These are phyloP conservation scores for Daldinia childiae DNA, from an alignment of 495 filamentous ascomycete species.

Conservation along the genomic window DNA sequence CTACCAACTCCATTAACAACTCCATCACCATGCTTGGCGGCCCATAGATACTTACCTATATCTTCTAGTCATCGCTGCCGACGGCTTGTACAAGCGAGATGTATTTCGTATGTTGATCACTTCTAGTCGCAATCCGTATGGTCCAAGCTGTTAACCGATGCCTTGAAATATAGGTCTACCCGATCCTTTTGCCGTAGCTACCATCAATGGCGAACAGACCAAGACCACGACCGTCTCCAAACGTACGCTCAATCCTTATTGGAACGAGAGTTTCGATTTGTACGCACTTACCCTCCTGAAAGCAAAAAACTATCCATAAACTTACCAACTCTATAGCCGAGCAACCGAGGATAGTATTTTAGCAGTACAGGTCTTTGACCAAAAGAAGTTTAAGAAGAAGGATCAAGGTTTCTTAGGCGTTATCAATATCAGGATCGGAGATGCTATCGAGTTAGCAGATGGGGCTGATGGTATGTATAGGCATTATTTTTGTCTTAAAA, in stretches of 20 bases:
- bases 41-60: constrained; percentile 20
- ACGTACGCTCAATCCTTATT: constrained; percentile 97
- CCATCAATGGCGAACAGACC: constrained; percentile 95
- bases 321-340: constrained; percentile 63
- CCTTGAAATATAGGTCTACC: constrained; percentile 75
- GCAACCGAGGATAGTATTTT: constrained; percentile 95
- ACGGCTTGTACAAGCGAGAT: constrained; percentile 98
- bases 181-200: constrained; percentile 97
- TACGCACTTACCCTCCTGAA: constrained; percentile 56
- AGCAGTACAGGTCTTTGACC: constrained; percentile 97
- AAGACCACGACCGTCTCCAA: constrained; percentile 95
- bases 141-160: constrained; percentile 38
- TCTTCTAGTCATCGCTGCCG: constrained; percentile 90
- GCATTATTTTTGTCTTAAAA: neutral
- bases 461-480: constrained; percentile 84
- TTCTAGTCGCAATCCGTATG: constrained; percentile 15
- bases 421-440: constrained; percentile 94
- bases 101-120: constrained; percentile 82
- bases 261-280: constrained; percentile 99
- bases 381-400: constrained; percentile 99
- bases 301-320: constrained; percentile 18
- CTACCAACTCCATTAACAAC: constrained; percentile 12
- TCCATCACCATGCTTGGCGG: neutral
- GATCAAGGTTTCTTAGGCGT: constrained; percentile 98
- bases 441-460: constrained; percentile 86